Base-by-base conservation (phyloP, 257 asterid species). In the Verbascum thapsus region DNA sequence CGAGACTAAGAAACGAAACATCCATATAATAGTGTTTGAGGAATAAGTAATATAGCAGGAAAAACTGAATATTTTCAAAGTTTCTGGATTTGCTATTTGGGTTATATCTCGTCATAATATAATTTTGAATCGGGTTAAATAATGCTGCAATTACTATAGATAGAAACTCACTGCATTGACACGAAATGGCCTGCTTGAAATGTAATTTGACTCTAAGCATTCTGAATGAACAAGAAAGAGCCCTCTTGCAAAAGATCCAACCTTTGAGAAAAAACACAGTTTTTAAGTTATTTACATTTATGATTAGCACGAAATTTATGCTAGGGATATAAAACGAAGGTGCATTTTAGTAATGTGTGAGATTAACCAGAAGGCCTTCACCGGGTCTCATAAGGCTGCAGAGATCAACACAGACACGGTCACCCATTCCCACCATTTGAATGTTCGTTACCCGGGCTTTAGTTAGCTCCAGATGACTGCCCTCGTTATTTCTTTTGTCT, bases 361-460 rank as follows among this genome's bases (percentile, higher is more conserved):
- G 72, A 58, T 41, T 49, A 64, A 91, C 98, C 98, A 88, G 87
- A 78, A 91, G 95, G 68, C 98, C 98, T 85, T 88, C 98, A 69
- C 95, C 96, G 30, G 95, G 98, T 76, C 72, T 79, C 95, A 91
- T 79, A 58, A 91, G 78, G 85, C 91, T 88, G 86, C 98, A 91
- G 51, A 88, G 87, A 73, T 91, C 98, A 54, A 91, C 96, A 78
- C 95, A 91, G 59, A 79, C 94, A 35, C 95, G 96, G 63, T 91
- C 94, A 41, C 98, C 98, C 98, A 91, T 84, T 72, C 96, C 98
- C 41, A 74, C 77, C 83, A 63, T 77, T 79, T 85, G 88, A 54
- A 88, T 77, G 61, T 70, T 72, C 49, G 91, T 84, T 56, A 90
- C 74, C 11, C 40, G 72, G 42, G 89, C 91, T 76, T 79, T 79